phyloP scores from a whole-genome alignment of 768 basidiomycete genomes.

The Rhizopogon vesiculosus region DNA sequence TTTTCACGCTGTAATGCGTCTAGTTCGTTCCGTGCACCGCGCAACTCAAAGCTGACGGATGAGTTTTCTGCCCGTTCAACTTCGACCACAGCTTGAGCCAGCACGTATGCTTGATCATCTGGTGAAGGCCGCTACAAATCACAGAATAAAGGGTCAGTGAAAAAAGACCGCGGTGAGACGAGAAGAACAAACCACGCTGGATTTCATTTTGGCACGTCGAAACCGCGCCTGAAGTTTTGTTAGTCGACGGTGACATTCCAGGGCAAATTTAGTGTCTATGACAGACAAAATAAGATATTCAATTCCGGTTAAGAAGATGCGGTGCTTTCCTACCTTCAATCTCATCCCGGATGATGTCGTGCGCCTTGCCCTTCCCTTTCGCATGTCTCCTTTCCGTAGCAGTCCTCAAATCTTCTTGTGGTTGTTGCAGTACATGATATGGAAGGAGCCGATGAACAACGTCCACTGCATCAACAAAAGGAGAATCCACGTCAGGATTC shows the following conservation, averaged over 20 bases:
- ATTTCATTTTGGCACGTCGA: constrained; percentile 43
- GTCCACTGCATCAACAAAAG: constrained; percentile 60
- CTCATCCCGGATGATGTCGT: constrained; percentile 42
- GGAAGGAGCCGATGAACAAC: constrained; percentile 70
- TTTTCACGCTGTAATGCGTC: constrained; percentile 70
- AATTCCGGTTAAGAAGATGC: neutral
- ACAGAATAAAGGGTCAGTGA: constrained; percentile 1
- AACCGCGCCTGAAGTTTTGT: constrained; percentile 56
- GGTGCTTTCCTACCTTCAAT: constrained; percentile 40
- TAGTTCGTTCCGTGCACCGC: constrained; percentile 56
- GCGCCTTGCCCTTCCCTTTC: constrained; percentile 65
- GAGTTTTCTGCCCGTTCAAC: constrained; percentile 60
- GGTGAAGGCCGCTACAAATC: constrained; percentile 50
- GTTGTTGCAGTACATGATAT: constrained; percentile 78
- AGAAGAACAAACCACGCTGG: constrained; percentile 47
- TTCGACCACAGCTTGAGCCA: constrained; percentile 63
- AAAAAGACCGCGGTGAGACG: neutral
- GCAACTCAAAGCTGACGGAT: constrained; percentile 52
- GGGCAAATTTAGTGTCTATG: constrained; percentile 65
- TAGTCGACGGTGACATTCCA: constrained; percentile 60
- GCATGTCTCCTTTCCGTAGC: constrained; percentile 16
- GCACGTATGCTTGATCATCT: constrained; percentile 57
- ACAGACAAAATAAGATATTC: constrained; percentile 3
- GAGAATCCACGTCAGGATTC: constrained; percentile 65
- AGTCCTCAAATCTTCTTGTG: constrained; percentile 53